These are phyloP conservation scores for Aspergillus fijiensis DNA, from an alignment of 2,329 filamentous ascomycete genomes.

Conservation along the genomic window DNA sequence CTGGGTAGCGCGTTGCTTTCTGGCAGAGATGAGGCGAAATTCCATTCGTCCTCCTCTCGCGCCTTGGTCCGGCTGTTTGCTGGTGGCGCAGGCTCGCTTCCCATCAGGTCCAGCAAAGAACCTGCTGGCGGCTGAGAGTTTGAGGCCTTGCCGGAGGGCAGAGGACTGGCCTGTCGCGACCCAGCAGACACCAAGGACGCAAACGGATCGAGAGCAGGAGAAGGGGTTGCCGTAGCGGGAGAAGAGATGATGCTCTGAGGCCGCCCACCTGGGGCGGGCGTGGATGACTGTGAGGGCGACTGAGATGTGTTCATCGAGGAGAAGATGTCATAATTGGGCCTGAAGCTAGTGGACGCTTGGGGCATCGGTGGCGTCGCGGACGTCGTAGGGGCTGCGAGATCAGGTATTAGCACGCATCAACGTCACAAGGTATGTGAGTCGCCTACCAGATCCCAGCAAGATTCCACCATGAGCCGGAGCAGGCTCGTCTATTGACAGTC, in stretches of 20 bases:
- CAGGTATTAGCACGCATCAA: slow-evolving; percentile 38
- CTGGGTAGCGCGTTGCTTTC: slow-evolving; percentile 54
- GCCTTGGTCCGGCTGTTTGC: slow-evolving; percentile 34
- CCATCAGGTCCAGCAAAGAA: slow-evolving; percentile 36
- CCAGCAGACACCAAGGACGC: slow-evolving; percentile 55
- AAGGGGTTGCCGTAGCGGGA: slow-evolving; percentile 36
- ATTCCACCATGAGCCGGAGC: slow-evolving; percentile 79
- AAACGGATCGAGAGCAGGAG: slow-evolving; percentile 57
- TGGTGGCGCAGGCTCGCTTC: slow-evolving; percentile 23
- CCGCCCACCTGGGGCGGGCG: slow-evolving; percentile 47
- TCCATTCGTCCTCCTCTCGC: slow-evolving; percentile 85
- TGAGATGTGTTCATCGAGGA: slow-evolving; percentile 51
- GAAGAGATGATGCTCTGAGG: slow-evolving; percentile 26
- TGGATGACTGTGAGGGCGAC: slow-evolving; percentile 50
- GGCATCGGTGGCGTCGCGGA: slow-evolving; percentile 35
- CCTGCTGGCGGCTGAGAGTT: slow-evolving; percentile 22
- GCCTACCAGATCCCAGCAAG: slow-evolving; percentile 71
- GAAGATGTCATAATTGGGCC: slow-evolving; percentile 59
- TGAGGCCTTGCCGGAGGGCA: slow-evolving; percentile 27
- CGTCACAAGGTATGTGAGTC: neutral
- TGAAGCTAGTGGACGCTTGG: slow-evolving; percentile 47
- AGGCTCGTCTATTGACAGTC: slow-evolving; percentile 74
- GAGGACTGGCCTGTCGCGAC: slow-evolving; percentile 49
- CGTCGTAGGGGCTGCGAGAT: slow-evolving; percentile 37
- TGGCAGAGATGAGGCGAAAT: slow-evolving; percentile 83